Percentiles rank a stretch among this genome's conserved stretches.
These are phyloP conservation scores for Alternaria solani DNA, from an alignment of 2,329 filamentous ascomycete genomes.

Conservation along the genomic window DNA sequence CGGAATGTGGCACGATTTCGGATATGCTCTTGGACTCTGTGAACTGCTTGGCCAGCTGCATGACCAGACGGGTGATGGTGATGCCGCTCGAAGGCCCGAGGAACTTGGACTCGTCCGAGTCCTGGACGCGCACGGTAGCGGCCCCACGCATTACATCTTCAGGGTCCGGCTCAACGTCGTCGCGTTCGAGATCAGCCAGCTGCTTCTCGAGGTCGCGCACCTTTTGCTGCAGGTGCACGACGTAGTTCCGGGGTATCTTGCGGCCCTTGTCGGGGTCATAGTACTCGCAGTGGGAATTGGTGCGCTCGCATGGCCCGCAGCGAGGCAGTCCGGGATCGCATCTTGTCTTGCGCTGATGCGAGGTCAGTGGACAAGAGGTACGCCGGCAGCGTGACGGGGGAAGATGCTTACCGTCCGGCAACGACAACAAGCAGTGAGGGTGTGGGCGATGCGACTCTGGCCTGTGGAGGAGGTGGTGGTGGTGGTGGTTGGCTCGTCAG, in stretches of 20 bases:
- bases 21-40: conserved; percentile 91
- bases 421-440: conserved; percentile 79
- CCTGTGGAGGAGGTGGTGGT: conserved; percentile 16
- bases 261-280: conserved; percentile 87
- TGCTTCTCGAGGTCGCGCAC: conserved; percentile 84
- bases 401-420: conserved; percentile 72
- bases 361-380: conserved; percentile 18
- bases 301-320: conserved; percentile 91
- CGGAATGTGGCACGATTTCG: conserved; percentile 83
- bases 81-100: conserved; percentile 94
- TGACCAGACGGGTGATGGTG: conserved; percentile 90
- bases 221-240: conserved; percentile 87
- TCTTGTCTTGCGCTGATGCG: conserved; percentile 83
- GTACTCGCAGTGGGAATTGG: conserved; percentile 92
- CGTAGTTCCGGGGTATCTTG: conserved; percentile 89
- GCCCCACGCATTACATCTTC: conserved; percentile 89
- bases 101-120: conserved; percentile 88
- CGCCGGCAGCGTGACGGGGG: not conserved
- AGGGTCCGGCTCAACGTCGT: conserved; percentile 72
- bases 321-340: conserved; percentile 93
- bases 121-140: conserved; percentile 83
- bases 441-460: conserved; percentile 73
- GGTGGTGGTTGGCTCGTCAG: conserved; percentile 30
- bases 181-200: conserved; percentile 78
- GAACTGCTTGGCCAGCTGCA: conserved; percentile 95